Base-by-base conservation (phyloP, 2,329 filamentous ascomycete species). In the Coniella vitis region DNA sequence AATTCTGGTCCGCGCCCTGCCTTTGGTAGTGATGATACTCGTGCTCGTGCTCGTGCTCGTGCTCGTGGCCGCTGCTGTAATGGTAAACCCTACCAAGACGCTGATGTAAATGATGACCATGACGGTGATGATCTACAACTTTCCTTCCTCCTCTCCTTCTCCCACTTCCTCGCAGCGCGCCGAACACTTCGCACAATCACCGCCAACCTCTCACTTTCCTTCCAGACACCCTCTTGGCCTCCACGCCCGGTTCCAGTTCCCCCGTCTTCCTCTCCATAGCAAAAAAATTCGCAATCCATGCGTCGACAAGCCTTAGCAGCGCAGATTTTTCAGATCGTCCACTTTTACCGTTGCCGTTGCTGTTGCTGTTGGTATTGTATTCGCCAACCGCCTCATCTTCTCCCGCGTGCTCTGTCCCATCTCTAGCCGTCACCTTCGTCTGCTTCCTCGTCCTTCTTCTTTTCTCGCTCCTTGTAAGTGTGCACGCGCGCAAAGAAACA, bases 401-500 rank as follows among this genome's bases (percentile, higher is more conserved):
- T n/a, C n/a, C n/a, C n/a, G n/a, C n/a, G n/a, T n/a, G n/a, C n/a
- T 29, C 10, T 29, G 25, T 29, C 25, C 25, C 5, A 29, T 5
- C 5, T 29, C 25, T 29, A n/a, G n/a, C n/a, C n/a, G n/a, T n/a
- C n/a, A n/a, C n/a, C n/a, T n/a, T n/a, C 10, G 25, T 29, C 5
- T 5, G 25, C 10, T 29, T 29, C 10, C 5, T 29, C 10, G 25
- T 10, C 25, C 10, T 29, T 10, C 25, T 29, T 29, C 25, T 29
- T 29, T 29, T 5, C 35, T 25, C 3, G 2, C 45, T 25, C 16
- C 48, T 45, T 13, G 43, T 52, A 47, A 60, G 59, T 19, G 55
- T 54, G 31, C 75, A 67, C 29, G 69, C 67, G 9, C 69, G 22
- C 47, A 78, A 56, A 36, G 65, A 61, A 3, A 72, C 69, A 22